Conservation (phyloP, 129 eudicot genomes). For the Flaveria linearis region DNA sequence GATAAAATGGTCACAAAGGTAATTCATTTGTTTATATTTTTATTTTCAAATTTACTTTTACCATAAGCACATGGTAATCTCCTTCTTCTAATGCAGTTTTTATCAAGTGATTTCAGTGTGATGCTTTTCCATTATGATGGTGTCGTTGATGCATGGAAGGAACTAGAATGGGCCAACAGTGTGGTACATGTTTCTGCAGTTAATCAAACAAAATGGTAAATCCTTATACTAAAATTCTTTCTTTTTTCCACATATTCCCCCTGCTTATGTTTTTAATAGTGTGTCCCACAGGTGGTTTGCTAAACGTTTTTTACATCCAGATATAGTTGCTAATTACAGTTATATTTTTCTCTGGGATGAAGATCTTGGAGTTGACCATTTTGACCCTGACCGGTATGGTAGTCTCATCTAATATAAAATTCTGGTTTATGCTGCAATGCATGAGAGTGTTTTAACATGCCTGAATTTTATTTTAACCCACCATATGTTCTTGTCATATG, state of each 20-base stretch:
- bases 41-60: not conserved
- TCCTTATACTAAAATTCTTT: not conserved
- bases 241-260: not conserved
- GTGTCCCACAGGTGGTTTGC: slow-evolving; percentile 85
- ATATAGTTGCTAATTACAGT: slow-evolving; percentile 70
- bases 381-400: slow-evolving; percentile 72
- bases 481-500: not conserved
- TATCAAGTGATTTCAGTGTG: slow-evolving; percentile 60
- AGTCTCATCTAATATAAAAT: slow-evolving; percentile 18
- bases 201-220: slow-evolving; percentile 96
- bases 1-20: slow-evolving; percentile 81
- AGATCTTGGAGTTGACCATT: slow-evolving; percentile 86
- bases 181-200: slow-evolving; percentile 81
- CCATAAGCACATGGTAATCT: slow-evolving; percentile 13
- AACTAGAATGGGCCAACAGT: slow-evolving; percentile 59
- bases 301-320: slow-evolving; percentile 85
- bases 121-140: slow-evolving; percentile 99
- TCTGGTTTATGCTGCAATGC: slow-evolving; percentile 1
- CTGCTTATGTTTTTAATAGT: not conserved
- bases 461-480: slow-evolving; percentile 1
- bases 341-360: slow-evolving; percentile 85
- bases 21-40: not conserved
- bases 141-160: slow-evolving; percentile 85
- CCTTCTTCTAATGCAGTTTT: slow-evolving; percentile 59
- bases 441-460: not conserved